Percentiles rank a stretch among this genome's conserved stretches.
Conservation (phyloP, 768 basidiomycete species). For the Fistulinella prunicolor region DNA sequence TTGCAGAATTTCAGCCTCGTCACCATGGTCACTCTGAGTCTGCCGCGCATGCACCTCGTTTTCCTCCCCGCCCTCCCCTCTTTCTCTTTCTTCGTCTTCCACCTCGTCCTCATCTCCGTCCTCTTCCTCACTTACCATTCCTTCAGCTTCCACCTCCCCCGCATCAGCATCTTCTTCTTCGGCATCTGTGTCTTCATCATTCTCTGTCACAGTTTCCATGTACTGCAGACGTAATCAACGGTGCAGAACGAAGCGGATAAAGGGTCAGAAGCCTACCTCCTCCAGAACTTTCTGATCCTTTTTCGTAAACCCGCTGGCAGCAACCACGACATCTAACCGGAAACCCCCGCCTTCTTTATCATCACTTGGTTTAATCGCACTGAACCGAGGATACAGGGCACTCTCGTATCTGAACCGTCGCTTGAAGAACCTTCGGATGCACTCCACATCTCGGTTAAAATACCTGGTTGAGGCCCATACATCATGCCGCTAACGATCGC, state of each 20-base stretch:
- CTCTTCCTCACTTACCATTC: slow-evolving; percentile 24
- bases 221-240: slow-evolving; percentile 47
- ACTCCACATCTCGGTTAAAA: slow-evolving; percentile 98
- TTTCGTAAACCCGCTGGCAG: slow-evolving; percentile 89
- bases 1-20: slow-evolving; percentile 7
- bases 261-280: slow-evolving; percentile 54
- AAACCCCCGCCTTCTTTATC: slow-evolving; percentile 50
- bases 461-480: slow-evolving; percentile 57
- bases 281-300: slow-evolving; percentile 81
- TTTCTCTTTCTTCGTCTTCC: slow-evolving; percentile 37
- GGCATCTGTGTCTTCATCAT: slow-evolving; percentile 26
- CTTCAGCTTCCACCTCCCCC: slow-evolving; percentile 38
- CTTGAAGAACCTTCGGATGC: slow-evolving; percentile 90
- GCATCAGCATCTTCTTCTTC: slow-evolving; percentile 39
- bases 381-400: slow-evolving; percentile 82
- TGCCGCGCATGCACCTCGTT: slow-evolving; percentile 19
- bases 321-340: slow-evolving; percentile 84
- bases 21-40: slow-evolving; percentile 8
- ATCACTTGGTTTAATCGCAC: slow-evolving; percentile 33
- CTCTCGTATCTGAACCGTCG: slow-evolving; percentile 93
- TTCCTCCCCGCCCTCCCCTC: slow-evolving; percentile 31
- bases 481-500: slow-evolving; percentile 10
- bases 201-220: slow-evolving; percentile 51
- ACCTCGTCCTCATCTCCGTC: slow-evolving; percentile 36
- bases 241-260: slow-evolving; percentile 17